Evolutionary conservation across 257 asterid genomes (phyloP), one percentile per base, ranked within the genome.

Genomic region (Solanum sparsipilum): DNA sequence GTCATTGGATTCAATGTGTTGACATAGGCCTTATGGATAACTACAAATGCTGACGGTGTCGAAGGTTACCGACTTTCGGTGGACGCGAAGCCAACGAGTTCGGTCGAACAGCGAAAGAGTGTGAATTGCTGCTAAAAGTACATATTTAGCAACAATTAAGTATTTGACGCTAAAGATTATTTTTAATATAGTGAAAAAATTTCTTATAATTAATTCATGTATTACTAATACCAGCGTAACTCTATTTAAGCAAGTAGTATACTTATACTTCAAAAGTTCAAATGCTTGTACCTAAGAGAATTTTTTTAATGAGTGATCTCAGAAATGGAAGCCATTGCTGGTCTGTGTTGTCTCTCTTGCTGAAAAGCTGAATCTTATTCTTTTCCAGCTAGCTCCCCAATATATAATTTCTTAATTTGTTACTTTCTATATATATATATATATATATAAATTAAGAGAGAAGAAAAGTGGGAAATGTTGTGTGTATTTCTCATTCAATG

Each of bases 321-420:
- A 38, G 16, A 88, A 83, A 70, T 63, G 86, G 89, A 83, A 86
- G 87, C 87, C 87, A 79, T 63, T 73, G 89, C 89, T 88, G 84
- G 92, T 90, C 86, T 58, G 84, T 84, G 87, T 88, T 78, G 81
- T 79, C 88, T 88, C 90, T 75, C 79, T 36, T 56, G 86, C 87
- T 90, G 88, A 91, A 92, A 91, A 93, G 94, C 91, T 91, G 90
- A 88, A 52, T 87, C n/a, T 84, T 21, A 38, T 13, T 83, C 58
- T 82, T 86, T 84, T 90, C 91, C 88, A 86, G 73, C 88, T 84
- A 91, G 85, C 87, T 81, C 58, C 52, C 85, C 25, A 74, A 29
- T 81, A 38, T 31, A 44, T 10, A 21, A 73, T 35, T 71, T 73
- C 82, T 35, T 73, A 20, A 74, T 35, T 34, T 74, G 20, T 74